Evolutionary conservation across 306 rosid genomes (phyloP).

Genomic region (Cicer chorassanicum): DNA sequence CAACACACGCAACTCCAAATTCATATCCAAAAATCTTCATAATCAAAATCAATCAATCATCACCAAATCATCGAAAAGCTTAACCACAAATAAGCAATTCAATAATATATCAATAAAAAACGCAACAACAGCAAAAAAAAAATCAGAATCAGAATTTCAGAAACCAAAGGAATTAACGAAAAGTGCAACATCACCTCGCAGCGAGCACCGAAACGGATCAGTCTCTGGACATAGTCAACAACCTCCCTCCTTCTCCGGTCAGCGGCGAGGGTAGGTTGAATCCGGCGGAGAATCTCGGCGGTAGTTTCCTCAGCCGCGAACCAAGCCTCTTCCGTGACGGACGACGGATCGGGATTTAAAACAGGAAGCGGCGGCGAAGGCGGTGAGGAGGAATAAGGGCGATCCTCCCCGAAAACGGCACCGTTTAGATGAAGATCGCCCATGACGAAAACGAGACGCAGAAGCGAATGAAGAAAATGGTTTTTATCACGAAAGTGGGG

Average conservation of each 20-base stretch:
- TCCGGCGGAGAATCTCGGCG: constrained; percentile 50
- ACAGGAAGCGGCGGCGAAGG: constrained; percentile 54
- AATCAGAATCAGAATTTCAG: not conserved
- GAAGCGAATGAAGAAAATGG: not conserved
- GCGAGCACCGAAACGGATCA: constrained; percentile 46
- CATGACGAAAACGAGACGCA: constrained; percentile 38
- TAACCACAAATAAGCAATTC: constrained; percentile 4
- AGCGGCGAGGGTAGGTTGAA: constrained; percentile 53
- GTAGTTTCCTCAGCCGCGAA: constrained; percentile 51
- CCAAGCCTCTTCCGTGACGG: constrained; percentile 45
- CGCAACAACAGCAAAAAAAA: not conserved
- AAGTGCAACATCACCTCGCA: constrained; percentile 52
- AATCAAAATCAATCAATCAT: constrained; percentile 23
- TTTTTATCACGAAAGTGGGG: not conserved
- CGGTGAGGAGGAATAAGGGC: constrained; percentile 50
- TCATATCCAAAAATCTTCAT: constrained; percentile 2
- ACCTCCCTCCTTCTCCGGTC: constrained; percentile 53
- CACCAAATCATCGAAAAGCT: constrained; percentile 3
- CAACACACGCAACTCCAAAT: constrained; percentile 33
- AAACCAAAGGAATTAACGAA: not conserved
- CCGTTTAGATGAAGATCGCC: constrained; percentile 61
- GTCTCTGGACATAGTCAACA: constrained; percentile 55
- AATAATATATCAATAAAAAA: not conserved
- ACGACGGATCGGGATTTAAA: constrained; percentile 48
- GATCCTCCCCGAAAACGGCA: constrained; percentile 55